Base-by-base conservation (phyloP, 768 basidiomycete species). In the Russula emetica region DNA sequence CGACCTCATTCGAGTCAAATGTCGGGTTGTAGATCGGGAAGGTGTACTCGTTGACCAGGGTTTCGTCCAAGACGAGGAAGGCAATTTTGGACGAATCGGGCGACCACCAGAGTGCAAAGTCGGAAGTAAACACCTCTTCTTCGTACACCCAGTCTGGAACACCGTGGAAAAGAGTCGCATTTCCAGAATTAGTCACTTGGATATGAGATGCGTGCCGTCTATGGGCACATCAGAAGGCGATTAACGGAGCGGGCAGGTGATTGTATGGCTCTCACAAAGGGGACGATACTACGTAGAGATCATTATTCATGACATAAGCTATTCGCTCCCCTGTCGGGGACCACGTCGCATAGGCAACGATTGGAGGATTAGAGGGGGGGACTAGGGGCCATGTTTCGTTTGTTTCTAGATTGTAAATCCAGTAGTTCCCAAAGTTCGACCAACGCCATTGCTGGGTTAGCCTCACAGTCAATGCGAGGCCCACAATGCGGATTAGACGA, bases 91-190 rank as follows among this genome's bases (percentile, higher is more conserved):
- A 70, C 0, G 85, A 85, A 69, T 87, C 82, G 4, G 95, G 96
- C 11, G 90, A 88, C 89, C 91, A 98, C 94, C 94, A 98, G 5
- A 96, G 77, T 0, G 94, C 86, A 54, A 74, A 85, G 71, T 94
- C 84, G 44, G 76, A 71, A 3, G 80, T 76, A 69, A 94, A 89
- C 26, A 98, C 85, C 72, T 97, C 94, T 72, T 96, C 93, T 73
- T 96, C 94, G 74, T 95, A 95, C 5, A 98, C 96, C 96, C 97
- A 98, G 72, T 97, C 94, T 0, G 94, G 92, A 2, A 97, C 90
- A 8, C 97, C 97, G 70, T 98, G 86, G 79, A 98, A 97, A 18
- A 95, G 79, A 0, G 89, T 88, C 0, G 84, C 80, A 57, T 88
- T 90, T 0, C 97, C 97, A 16, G 86, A 83, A 1, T 79, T 77